Evolutionary conservation across 257 asterid genomes (phyloP).

Genomic region (Solanum dulcamara): DNA sequence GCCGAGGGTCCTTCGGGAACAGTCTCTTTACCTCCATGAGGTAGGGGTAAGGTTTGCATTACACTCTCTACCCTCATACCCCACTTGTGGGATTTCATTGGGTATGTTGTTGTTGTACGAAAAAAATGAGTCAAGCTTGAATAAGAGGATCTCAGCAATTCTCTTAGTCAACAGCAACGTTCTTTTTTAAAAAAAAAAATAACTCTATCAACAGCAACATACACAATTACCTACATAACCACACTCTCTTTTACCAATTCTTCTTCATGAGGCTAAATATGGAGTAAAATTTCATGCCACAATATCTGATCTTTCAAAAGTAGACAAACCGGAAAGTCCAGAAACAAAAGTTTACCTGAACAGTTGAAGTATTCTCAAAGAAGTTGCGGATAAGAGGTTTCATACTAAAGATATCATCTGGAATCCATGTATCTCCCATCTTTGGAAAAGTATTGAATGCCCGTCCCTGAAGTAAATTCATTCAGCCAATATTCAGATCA

Average conservation of each 20-base stretch:
- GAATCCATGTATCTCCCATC: slow-evolving; percentile 94
- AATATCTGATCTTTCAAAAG: background rate
- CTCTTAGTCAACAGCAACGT: background rate
- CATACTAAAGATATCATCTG: slow-evolving; percentile 59
- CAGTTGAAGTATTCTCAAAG: slow-evolving; percentile 83
- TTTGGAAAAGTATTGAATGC: slow-evolving; percentile 91
- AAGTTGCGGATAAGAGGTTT: slow-evolving; percentile 77
- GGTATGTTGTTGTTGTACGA: background rate
- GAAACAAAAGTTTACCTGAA: slow-evolving; percentile 46
- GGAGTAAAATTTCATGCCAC: background rate
- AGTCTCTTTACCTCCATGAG: background rate
- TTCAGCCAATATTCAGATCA: background rate
- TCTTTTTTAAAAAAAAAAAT: no score
- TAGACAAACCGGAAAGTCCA: background rate
- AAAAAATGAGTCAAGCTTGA: background rate
- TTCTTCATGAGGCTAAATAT: background rate
- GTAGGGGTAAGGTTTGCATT: background rate
- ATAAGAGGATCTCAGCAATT: background rate
- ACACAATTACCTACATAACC: background rate
- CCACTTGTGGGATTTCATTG: background rate
- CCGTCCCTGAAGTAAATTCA: slow-evolving; percentile 50
- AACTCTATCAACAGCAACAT: background rate
- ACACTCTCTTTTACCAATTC: background rate
- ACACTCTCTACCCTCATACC: background rate
- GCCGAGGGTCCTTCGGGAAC: background rate